phyloP scores from a whole-genome alignment of 1,284 basidiomycete genomes.

The Coriolopsis trogii region DNA sequence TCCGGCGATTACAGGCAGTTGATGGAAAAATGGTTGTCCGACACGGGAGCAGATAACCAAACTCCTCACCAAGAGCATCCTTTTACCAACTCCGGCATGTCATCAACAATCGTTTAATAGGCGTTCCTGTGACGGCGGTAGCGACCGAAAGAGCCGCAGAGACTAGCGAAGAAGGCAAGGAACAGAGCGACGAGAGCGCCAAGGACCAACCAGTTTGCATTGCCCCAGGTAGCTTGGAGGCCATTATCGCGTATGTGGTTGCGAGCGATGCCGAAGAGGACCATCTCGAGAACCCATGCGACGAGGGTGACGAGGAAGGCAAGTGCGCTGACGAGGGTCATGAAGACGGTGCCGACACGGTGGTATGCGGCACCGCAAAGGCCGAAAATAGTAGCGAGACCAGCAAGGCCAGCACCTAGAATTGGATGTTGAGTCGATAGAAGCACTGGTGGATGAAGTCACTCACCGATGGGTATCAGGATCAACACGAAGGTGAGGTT shows the following conservation, averaged over 20 bases:
- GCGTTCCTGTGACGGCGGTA: conserved; percentile 45
- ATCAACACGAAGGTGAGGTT: conserved; percentile 75
- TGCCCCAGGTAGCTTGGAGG: conserved; percentile 61
- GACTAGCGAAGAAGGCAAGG: conserved; percentile 65
- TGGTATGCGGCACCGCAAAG: conserved; percentile 65
- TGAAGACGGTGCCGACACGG: conserved; percentile 72
- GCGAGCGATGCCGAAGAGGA: conserved; percentile 74
- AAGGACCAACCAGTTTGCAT: conserved; percentile 78
- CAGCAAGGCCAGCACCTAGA: conserved; percentile 67
- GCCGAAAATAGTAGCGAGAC: conserved; percentile 74
- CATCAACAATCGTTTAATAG: no score
- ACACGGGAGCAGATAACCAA: no score
- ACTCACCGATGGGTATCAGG: conserved; percentile 73
- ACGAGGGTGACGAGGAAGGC: conserved; percentile 67
- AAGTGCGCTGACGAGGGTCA: conserved; percentile 68
- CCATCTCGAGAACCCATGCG: conserved; percentile 78
- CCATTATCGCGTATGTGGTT: conserved; percentile 57
- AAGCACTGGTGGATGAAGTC: conserved; percentile 8
- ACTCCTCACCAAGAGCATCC: no score
- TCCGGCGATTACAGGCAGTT: no score
- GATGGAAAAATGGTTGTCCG: no score
- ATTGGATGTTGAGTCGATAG: not conserved
- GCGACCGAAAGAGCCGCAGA: conserved; percentile 69
- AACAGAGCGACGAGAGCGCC: conserved; percentile 70
- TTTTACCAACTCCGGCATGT: no score